Base-by-base conservation (phyloP, 768 basidiomycete genomes). In the Naganishia kalamii region DNA sequence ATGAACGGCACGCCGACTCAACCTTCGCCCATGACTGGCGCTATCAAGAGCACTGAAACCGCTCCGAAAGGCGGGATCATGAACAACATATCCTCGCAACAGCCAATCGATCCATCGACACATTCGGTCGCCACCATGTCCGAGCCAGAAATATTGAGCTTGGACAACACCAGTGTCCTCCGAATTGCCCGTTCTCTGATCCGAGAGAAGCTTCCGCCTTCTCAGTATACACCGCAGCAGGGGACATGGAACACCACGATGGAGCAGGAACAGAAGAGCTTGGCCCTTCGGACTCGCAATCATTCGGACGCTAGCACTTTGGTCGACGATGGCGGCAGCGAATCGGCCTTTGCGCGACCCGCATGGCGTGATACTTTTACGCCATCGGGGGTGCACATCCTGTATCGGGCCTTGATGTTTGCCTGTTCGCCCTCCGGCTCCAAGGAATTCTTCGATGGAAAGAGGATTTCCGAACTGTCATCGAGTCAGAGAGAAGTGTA, bases 401-500 rank as follows among this genome's bases (percentile, higher is more conserved):
- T 61, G 43, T 61, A 47, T 37, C 60, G 43, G 12, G 60, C 47
- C 15, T 61, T 61, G 17, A 61, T 61, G 60, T 61, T 48, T 32
- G 43, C 43, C 5, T 47, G 60, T 32, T 43, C 44, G 33, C 60
- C 60, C 1, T 46, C 43, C 13, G 60, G 60, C 19, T 46, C 44
- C 0, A 61, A 61, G 15, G 60, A 61, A 29, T 61, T 46, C 60
- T 61, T 61, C 32, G 60, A 61, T 17, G 60, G 60, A 12, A 61
- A 61, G 30, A 29, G 47, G 40, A 25, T 64, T 4, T 64, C 47
- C 4, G 50, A 64, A 30, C 29, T 64, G 40, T 40, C 63, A 13
- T n/a, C 41, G 23, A 32, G 27, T 5, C 63, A 57, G 27, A 41
- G 35, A 35, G 63, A 37, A 40, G 27, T 64, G n/a, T 64, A 54